These are phyloP conservation scores for Penicillium pancosmium DNA, from an alignment of 495 filamentous ascomycete genomes.

Conservation along the genomic window DNA sequence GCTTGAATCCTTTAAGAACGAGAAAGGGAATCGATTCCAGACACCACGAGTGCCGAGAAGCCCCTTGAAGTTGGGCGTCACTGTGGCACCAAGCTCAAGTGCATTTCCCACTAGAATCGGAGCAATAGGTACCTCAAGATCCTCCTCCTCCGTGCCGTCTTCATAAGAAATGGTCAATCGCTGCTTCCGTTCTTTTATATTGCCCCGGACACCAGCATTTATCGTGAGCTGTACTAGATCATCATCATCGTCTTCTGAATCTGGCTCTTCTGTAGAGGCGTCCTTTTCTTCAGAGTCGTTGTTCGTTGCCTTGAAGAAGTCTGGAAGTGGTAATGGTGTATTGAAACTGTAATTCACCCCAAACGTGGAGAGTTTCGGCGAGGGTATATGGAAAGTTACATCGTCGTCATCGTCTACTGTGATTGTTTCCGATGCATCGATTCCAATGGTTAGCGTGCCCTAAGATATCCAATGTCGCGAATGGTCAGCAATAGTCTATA, in stretches of 20 bases:
- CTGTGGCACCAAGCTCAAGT: slow-evolving; percentile 37
- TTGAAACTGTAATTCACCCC: slow-evolving; percentile 40
- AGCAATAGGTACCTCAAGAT: slow-evolving; percentile 32
- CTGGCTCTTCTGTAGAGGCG: slow-evolving; percentile 9
- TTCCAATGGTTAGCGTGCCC: slow-evolving; percentile 40
- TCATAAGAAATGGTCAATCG: slow-evolving; percentile 23
- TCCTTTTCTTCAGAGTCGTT: slow-evolving; percentile 27
- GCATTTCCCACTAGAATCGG: slow-evolving; percentile 29
- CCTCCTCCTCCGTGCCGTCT: slow-evolving; percentile 31
- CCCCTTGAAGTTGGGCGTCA: slow-evolving; percentile 32
- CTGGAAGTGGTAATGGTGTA: slow-evolving; percentile 34
- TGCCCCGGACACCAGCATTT: slow-evolving; percentile 35
- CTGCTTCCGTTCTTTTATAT: slow-evolving; percentile 27
- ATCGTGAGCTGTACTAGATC: slow-evolving; percentile 33
- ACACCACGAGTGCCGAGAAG: slow-evolving; percentile 32
- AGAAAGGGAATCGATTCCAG: slow-evolving; percentile 32
- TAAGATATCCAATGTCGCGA: slow-evolving; percentile 13
- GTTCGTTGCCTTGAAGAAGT: slow-evolving; percentile 19
- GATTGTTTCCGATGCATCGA: slow-evolving; percentile 46
- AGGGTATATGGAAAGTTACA: slow-evolving; percentile 35
- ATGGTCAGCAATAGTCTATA: slow-evolving; percentile 9
- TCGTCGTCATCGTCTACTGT: slow-evolving; percentile 35
- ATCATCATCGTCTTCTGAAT: slow-evolving; percentile 10
- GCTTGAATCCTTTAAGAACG: slow-evolving; percentile 34
- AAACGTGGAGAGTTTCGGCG: slow-evolving; percentile 25